phyloP scores from a whole-genome alignment of 345 rosid genomes.

The Zanthoxylum bungeanum region DNA sequence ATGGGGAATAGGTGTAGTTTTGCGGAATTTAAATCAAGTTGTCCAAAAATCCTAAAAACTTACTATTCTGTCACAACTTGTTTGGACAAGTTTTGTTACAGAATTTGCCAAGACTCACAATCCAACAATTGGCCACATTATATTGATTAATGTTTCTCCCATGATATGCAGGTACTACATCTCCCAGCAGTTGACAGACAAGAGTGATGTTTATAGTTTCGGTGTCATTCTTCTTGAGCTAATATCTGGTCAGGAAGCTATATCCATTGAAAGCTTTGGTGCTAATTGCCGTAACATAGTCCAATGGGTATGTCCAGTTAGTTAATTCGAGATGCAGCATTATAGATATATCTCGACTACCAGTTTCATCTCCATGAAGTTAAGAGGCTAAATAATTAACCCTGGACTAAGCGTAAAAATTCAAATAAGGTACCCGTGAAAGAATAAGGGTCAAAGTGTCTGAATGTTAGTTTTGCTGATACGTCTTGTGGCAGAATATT shows the following conservation, averaged over 20 bases:
- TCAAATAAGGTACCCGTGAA: neutral
- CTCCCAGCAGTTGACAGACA: slow-evolving; percentile 96
- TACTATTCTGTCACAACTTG: too few relatives aligned
- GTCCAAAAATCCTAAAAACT: too few relatives aligned
- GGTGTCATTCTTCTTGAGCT: slow-evolving; percentile 97
- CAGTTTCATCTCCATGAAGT: neutral
- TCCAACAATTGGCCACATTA: neutral
- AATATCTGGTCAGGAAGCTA: slow-evolving; percentile 95
- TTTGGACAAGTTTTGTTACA: too few relatives aligned
- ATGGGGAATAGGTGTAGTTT: too few relatives aligned
- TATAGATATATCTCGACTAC: neutral
- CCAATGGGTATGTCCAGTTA: slow-evolving; percentile 76
- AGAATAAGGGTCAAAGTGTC: neutral
- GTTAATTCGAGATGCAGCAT: neutral
- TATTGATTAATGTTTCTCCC: neutral
- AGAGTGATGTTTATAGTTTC: slow-evolving; percentile 96
- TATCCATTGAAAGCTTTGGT: slow-evolving; percentile 88
- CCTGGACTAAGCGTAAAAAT: neutral
- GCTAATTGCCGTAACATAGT: slow-evolving; percentile 91
- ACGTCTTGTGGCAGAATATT: neutral
- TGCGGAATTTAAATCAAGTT: too few relatives aligned
- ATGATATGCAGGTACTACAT: slow-evolving; percentile 72
- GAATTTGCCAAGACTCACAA: too few relatives aligned
- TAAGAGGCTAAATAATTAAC: neutral
- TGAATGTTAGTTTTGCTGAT: neutral